Evolutionary conservation across 768 basidiomycete genomes (phyloP), one percentile per base, ranked within the genome.

Genomic region (Mycena rebaudengoi): DNA sequence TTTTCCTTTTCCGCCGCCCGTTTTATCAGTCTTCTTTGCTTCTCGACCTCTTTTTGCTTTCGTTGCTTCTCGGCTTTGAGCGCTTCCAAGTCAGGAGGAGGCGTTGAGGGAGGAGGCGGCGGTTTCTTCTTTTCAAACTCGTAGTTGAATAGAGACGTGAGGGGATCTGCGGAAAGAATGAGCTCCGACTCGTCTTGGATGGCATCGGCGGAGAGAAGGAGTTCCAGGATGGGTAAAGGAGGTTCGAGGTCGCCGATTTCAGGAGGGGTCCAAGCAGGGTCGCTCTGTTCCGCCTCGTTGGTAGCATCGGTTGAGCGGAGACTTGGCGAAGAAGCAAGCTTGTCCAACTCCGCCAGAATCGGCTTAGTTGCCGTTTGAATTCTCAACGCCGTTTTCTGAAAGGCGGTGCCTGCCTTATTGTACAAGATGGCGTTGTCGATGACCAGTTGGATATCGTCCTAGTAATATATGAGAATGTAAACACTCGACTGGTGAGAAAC

Each of bases 401-500:
- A 89, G 0, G 83, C 66, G 0, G 91, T 88, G n/a, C 88, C 90
- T 0, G 86, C 77, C 65, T 88, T 86, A 74, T 99, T 98, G 76
- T 98, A 99, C 7, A 86, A 74, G 43, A 93, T 84, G 2, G 96
- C 96, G 69, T 99, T 99, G 58, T 88, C 81, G 26, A 94, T 76
- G 16, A 99, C 94, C 16, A 99, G 86, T 32, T 86, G 76, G n/a
- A 96, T 79, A 72, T 99, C 97, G 51, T 85, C 80, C 94, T 95
- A 55, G 5, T 26, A 10, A 25, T 23, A 18, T 5, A n/a, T 10
- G 25, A 45, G 45, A 59, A 65, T 62, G 26, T 29, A n/a, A 16
- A 30, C 18, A 32, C 23, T 11, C 52, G 35, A 49, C 5, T 20
- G 8, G n/a, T 14, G 40, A 43, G 45, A 64, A 41, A 32, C 2